Conservation (phyloP, 1,284 basidiomycete species). For the Sporisorium reilianum region DNA sequence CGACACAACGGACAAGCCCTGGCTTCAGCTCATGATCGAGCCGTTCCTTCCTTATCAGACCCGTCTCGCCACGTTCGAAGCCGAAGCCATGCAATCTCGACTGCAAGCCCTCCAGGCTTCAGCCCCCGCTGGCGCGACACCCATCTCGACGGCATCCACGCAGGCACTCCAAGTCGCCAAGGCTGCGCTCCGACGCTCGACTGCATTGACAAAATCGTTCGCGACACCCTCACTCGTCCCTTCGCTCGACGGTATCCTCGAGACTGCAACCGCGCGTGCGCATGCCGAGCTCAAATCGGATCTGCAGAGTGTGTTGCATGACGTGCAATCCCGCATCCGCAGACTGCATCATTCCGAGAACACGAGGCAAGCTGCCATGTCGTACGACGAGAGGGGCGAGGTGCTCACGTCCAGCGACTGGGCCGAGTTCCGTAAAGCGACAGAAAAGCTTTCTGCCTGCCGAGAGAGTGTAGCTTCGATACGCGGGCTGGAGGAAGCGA, state of each 20-base stretch:
- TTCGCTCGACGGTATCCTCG: conserved; percentile 24
- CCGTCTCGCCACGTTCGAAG: conserved; percentile 36
- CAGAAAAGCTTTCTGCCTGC: conserved; percentile 32
- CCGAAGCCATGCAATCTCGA: conserved; percentile 40
- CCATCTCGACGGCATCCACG: conserved; percentile 18
- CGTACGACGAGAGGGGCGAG: conserved; percentile 40
- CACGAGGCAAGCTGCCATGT: conserved; percentile 20
- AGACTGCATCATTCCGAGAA: conserved; percentile 21
- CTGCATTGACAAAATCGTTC: conserved; percentile 34
- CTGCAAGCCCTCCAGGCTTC: conserved; percentile 20
- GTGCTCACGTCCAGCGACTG: conserved; percentile 33
- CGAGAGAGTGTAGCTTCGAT: conserved; percentile 26
- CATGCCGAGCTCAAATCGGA: conserved; percentile 7
- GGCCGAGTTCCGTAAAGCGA: conserved; percentile 44
- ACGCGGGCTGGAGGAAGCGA: conserved; percentile 19
- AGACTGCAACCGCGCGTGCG: conserved; percentile 5
- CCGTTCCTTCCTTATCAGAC: conserved; percentile 45
- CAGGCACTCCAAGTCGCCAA: conserved; percentile 25
- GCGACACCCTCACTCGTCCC: conserved; percentile 30
- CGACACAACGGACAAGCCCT: conserved; percentile 24
- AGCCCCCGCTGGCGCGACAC: neutral
- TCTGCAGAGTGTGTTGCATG: conserved; percentile 10
- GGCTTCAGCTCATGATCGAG: conserved; percentile 37
- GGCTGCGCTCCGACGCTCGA: conserved; percentile 19
- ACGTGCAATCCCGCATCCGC: conserved; percentile 21